Percentiles rank a stretch among this genome's conserved stretches.
phyloP scores from a whole-genome alignment of 495 filamentous ascomycete genomes.

The Hypoxylon fragiforme region DNA sequence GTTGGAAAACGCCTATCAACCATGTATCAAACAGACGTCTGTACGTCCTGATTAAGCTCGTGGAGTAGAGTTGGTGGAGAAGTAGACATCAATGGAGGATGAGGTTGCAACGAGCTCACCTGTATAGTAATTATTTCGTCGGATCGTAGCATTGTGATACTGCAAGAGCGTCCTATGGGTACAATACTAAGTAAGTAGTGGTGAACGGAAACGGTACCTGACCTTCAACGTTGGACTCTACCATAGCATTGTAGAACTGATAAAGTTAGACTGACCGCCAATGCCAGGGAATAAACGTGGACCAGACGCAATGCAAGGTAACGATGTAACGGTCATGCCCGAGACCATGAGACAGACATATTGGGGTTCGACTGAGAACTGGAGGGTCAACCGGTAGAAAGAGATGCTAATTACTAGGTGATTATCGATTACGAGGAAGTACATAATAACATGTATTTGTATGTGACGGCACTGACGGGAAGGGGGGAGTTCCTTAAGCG shows the following conservation, averaged over 20 bases:
- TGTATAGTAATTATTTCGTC: conserved; percentile 2
- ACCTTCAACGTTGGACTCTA: not conserved
- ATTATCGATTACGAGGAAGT: no score
- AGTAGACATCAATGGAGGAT: not conserved
- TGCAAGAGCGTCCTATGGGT: not conserved
- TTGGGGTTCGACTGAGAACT: not conserved
- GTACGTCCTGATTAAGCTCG: conserved; percentile 18
- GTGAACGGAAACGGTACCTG: conserved; percentile 1
- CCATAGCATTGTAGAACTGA: not conserved
- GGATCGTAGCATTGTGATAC: conserved; percentile 3
- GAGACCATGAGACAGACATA: no score
- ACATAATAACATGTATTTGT: no score
- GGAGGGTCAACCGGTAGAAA: no score
- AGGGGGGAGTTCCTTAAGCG: conserved; percentile 7
- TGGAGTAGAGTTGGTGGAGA: conserved; percentile 28
- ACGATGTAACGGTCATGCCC: conserved; percentile 24
- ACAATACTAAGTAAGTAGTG: not conserved
- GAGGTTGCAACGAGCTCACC: conserved; percentile 26
- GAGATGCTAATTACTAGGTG: no score
- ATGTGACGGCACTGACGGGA: no score
- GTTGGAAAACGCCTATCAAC: no score
- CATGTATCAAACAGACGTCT: not conserved
- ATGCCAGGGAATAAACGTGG: conserved; percentile 11
- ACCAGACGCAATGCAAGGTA: conserved; percentile 22
- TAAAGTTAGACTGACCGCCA: conserved; percentile 13